phyloP scores from a whole-genome alignment of 2,329 filamentous ascomycete genomes.

The Beauveria varroae region DNA sequence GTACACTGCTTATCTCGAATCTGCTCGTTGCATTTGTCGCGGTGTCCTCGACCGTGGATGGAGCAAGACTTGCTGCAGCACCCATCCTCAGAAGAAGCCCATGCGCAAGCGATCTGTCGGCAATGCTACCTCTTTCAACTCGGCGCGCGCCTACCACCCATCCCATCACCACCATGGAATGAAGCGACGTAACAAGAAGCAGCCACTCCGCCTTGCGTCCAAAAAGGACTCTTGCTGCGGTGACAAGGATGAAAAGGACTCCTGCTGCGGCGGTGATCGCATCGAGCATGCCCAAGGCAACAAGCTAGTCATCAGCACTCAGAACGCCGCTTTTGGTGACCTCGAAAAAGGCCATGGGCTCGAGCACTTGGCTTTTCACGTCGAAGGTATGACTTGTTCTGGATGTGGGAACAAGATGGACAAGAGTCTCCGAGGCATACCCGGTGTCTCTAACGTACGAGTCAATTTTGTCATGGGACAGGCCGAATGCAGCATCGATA shows the following conservation, averaged over 20 bases:
- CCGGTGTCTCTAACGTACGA: conserved; percentile 23
- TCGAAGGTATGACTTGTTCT: conserved; percentile 31
- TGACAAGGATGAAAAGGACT: conserved; percentile 9
- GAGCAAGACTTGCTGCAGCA: conserved; percentile 22
- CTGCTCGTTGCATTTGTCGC: conserved; percentile 31
- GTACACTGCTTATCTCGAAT: conserved; percentile 28
- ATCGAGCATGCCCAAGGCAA: conserved; percentile 6
- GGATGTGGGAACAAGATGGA: conserved; percentile 28
- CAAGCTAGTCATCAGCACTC: neutral
- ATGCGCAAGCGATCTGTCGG: neutral
- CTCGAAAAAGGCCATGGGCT: conserved; percentile 19
- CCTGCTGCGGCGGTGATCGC: conserved; percentile 12
- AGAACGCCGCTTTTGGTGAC: conserved; percentile 12
- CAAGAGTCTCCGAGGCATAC: conserved; percentile 19
- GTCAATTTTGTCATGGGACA: conserved; percentile 33
- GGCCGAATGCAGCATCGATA: conserved; percentile 26
- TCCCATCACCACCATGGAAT: conserved; percentile 18
- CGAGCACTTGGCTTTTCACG: conserved; percentile 22
- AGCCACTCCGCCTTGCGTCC: neutral
- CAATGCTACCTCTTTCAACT: neutral
- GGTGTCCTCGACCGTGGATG: conserved; percentile 23
- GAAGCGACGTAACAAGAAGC: conserved; percentile 16
- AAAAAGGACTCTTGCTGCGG: conserved; percentile 8
- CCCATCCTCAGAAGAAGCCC: conserved; percentile 5
- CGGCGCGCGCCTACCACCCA: neutral